Evolutionary conservation across 2,329 filamentous ascomycete genomes (phyloP), one percentile per base, ranked within the genome.

Genomic region (Phaeosphaeria sp.): DNA sequence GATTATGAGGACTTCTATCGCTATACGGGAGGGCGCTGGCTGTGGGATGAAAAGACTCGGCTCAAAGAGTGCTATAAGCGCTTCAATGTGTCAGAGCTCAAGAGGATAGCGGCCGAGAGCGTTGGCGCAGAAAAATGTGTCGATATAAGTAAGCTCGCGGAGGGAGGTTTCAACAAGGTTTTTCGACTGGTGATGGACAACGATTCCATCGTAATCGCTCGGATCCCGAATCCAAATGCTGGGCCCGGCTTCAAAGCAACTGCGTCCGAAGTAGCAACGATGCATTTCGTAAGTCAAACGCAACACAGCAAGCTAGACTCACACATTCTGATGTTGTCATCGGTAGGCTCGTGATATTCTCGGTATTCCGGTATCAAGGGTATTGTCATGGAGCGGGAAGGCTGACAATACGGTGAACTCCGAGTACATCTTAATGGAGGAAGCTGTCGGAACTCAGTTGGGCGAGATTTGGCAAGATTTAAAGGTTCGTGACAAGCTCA

Each of bases 81-180:
- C 7, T 80, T 80, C 55, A 71, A 80, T 58, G 67, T 80, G 3
- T 18, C 63, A 42, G 69, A 67, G 44, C 68, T 81, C 3, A 59
- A 77, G 59, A 58, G 58, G 20, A 49, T 77, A 33, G 75, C 75
- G 15, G 72, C 72, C 30, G 48, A 67, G 45, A 69, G 63, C 47
- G 52, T 73, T 50, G 68, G 73, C 46, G 72, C 74, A 15, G 54
- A 65, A 13, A 60, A 43, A 9, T 80, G 77, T 60, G 60, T 72
- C 8, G 71, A 69, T 6, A 78, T 81, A 11, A 70, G 51, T 46
- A 74, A 74, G 55, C 46, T 70, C 20, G 61, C 60, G 45, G 69
- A 74, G 56, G 71, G 72, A 24, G 53, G 53, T 13, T 73, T 57
- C 58, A 73, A 72, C 55, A 67, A 68, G 27, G 62, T 61, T 9